A percentile compares a stretch with the other conserved stretches of the same genome.
Conservation (phyloP, 2,329 filamentous ascomycete species). For the Diatrype stigma region DNA sequence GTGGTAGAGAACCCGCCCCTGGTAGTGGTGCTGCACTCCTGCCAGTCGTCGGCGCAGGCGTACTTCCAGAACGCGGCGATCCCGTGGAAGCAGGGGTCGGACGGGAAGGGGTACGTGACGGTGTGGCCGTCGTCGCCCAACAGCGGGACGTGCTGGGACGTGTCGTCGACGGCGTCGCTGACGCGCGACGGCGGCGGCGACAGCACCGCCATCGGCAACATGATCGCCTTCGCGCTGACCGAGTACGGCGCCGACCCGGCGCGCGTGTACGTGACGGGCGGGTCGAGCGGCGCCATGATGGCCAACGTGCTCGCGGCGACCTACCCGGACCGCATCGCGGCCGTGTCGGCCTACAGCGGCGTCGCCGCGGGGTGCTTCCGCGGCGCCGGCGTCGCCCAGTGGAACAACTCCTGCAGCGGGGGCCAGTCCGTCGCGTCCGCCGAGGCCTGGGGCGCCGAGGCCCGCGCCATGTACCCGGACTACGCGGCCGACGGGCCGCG, state of each 20-base stretch:
- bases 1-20: conserved; percentile 29
- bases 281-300: conserved; percentile 34
- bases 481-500: conserved; percentile 35
- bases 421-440: conserved; percentile 39
- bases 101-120: conserved; percentile 35
- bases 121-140: conserved; percentile 50
- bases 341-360: conserved; percentile 35
- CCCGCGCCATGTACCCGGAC: conserved; percentile 40
- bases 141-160: conserved; percentile 52
- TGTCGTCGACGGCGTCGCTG: conserved; percentile 40
- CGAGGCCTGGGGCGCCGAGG: conserved; percentile 44
- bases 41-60: conserved; percentile 31
- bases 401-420: conserved; percentile 47
- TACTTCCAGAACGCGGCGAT: conserved; percentile 33
- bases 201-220: conserved; percentile 34
- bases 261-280: conserved; percentile 32
- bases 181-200: conserved; percentile 31
- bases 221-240: conserved; percentile 29
- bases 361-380: conserved; percentile 39
- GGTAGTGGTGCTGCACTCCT: conserved; percentile 34
- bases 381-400: conserved; percentile 38
- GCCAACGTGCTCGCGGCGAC: conserved; percentile 38
- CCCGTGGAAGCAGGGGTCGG: conserved; percentile 30
- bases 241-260: conserved; percentile 25
- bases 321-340: conserved; percentile 38